Base-by-base conservation (phyloP, 1,284 basidiomycete species). In the Ceratorhiza oryzae-sativae region DNA sequence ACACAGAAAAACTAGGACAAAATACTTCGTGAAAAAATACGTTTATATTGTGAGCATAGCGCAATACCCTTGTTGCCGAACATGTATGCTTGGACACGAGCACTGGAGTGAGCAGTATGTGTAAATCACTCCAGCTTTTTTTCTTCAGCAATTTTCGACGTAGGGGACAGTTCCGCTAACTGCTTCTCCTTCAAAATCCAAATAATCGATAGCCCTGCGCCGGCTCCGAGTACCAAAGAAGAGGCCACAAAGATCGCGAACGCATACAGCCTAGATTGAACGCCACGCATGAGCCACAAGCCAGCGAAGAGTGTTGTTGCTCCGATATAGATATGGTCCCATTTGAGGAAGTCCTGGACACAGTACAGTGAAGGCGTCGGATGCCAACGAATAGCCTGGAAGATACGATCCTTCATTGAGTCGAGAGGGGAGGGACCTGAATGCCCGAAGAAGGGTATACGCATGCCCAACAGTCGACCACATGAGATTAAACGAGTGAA, bases 181-280 rank as follows among this genome's bases (percentile, higher is more conserved):
- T 53, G 39, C 20, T 67, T 67, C 23, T 67, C 62, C 49, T 48
- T 67, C 32, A 34, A 41, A 18, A 67, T 67, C 62, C 62, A 67
- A 67, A 67, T 25, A 2, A 48, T 15, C 3, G 62, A 67, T 36
- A 67, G 13, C 36, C 48, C 62, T 5, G 62, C 62, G 4, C 62
- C 62, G 0, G 20, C 25, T 34, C 62, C 62, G 15, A 67, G 48
- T 12, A n/a, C 20, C 20, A 67, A 3, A 10, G 62, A 67, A 4
- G 34, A 27, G 20, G 55, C 3, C 1, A 67, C 18, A 46, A 67
- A 67, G n/a, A 27, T 36, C 12, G 48, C 48, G 30, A 36, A 13
- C n/a, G 49, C 62, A 8, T 53, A 36, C 12, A 67, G 23, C 27
- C 34, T 67, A 20, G 27, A 13, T 4, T n/a, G 8, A 3, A 36